Evolutionary conservation across 83 land plant species (phyloP).

Genomic region (Diphasiastrum complanatum): DNA sequence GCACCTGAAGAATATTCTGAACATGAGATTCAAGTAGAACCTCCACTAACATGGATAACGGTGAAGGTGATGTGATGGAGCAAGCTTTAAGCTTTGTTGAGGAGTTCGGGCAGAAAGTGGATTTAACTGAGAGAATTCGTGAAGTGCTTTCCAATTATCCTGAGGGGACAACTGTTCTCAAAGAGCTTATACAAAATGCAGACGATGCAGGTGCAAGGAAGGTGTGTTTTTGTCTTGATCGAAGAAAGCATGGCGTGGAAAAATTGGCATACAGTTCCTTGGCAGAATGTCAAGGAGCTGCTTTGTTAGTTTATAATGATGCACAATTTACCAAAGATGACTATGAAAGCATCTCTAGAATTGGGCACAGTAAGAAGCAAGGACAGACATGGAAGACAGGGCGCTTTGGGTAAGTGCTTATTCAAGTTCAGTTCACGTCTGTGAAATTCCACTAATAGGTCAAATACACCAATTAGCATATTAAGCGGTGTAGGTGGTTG

Average conservation of each 20-base stretch:
- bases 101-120: slow-evolving; percentile 97
- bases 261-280: slow-evolving; percentile 46
- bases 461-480: neutral
- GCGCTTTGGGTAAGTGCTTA: slow-evolving; percentile 66
- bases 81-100: slow-evolving; percentile 44
- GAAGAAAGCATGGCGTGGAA: slow-evolving; percentile 47
- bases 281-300: slow-evolving; percentile 88
- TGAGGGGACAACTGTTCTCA: slow-evolving; percentile 88
- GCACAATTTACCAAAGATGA: slow-evolving; percentile 80
- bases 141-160: slow-evolving; percentile 88
- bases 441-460: neutral
- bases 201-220: slow-evolving; percentile 92
- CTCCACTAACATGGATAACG: too few relatives aligned
- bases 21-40: too few relatives aligned
- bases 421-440: neutral
- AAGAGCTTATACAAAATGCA: slow-evolving; percentile 96
- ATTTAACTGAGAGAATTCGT: slow-evolving; percentile 81
- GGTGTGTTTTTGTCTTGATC: slow-evolving; percentile 76
- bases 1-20: too few relatives aligned
- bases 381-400: slow-evolving; percentile 91
- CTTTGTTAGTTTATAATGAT: slow-evolving; percentile 71
- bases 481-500: neutral
- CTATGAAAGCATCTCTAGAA: slow-evolving; percentile 87
- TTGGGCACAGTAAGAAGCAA: slow-evolving; percentile 85
- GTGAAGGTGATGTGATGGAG: too few relatives aligned